Evolutionary conservation across 2,329 filamentous ascomycete species (phyloP), one percentile per base, ranked within the genome.

Genomic region (Exophiala oligosperma): DNA sequence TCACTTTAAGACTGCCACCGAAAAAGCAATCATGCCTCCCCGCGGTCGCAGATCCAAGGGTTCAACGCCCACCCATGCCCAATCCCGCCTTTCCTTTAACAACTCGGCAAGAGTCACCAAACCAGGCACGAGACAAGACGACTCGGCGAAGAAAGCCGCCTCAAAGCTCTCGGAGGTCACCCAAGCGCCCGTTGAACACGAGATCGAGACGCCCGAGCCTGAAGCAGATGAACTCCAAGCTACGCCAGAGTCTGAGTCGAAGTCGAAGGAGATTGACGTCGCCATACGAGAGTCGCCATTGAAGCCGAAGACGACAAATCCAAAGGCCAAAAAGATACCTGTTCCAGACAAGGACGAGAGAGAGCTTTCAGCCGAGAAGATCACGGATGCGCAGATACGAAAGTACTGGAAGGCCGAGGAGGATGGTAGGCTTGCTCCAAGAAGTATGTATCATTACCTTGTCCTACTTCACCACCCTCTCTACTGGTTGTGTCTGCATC

Each of bases 361-460:
- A 2, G 68, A 69, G 38, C 62, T 66, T 7, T 63, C 66, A 9
- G 92, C 91, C 1, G 79, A 84, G 62, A 82, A 84, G 64, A 75
- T 95, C 43, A 83, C 82, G 6, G 82, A 89, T 56, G 76, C 81
- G 49, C 85, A 91, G 67, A 86, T 97, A 62, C 83, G 83, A 66
- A 80, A 79, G 69, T 97, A 96, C 72, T 97, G 92, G 92, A 79
- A 78, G 64, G 73, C 73, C 9, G 84, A 93, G 64, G 91, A 96
- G 77, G 77, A 78, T 41, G 81, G 85, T 67, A 81, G 91, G 66
- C 81, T 80, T 59, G 84, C 90, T 17, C 83, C 84, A 43, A 78
- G 88, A 67, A 71, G 78, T 80, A 61, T 58, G 49, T 57, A 8
- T 12, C 38, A 37, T 38, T 21, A 4, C 17, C 44, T 28, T 46